Percentiles rank a stretch among this genome's conserved stretches.
phyloP scores from a whole-genome alignment of 2,329 filamentous ascomycete species.

The Plenodomus biglobosus region DNA sequence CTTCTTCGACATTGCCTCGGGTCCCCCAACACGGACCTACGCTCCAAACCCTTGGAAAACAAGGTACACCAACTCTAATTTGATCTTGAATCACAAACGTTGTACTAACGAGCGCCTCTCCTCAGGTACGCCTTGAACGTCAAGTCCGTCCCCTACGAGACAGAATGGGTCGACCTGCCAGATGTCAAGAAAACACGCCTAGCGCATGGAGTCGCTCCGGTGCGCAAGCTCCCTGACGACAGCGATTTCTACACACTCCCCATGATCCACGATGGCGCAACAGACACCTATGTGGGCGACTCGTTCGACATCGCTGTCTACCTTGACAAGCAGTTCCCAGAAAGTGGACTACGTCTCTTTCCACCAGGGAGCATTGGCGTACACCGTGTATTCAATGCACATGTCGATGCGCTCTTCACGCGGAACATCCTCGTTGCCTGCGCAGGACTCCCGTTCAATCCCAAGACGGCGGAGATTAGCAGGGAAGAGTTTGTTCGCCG shows the following conservation, averaged over 20 bases:
- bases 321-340: constrained; percentile 56
- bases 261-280: constrained; percentile 54
- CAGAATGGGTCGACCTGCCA: constrained; percentile 56
- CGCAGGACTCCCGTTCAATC: constrained; percentile 53
- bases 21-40: constrained; percentile 39
- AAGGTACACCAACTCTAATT: constrained; percentile 36
- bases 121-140: constrained; percentile 49
- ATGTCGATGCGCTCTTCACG: constrained; percentile 58
- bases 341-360: constrained; percentile 52
- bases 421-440: constrained; percentile 47
- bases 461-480: constrained; percentile 47
- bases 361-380: constrained; percentile 41
- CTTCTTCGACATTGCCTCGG: constrained; percentile 54
- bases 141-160: constrained; percentile 52
- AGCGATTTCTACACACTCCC: constrained; percentile 63
- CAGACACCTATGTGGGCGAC: constrained; percentile 55
- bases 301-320: constrained; percentile 66
- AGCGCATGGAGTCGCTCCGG: constrained; percentile 50
- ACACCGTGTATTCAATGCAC: constrained; percentile 52
- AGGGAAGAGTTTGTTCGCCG: constrained; percentile 55
- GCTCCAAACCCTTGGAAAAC: constrained; percentile 55
- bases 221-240: constrained; percentile 59
- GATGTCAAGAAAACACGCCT: constrained; percentile 55
- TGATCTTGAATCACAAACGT: background rate
- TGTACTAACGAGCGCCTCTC: background rate